phyloP scores from a whole-genome alignment of 2,329 filamentous ascomycete genomes.

The Thelonectria discophora region DNA sequence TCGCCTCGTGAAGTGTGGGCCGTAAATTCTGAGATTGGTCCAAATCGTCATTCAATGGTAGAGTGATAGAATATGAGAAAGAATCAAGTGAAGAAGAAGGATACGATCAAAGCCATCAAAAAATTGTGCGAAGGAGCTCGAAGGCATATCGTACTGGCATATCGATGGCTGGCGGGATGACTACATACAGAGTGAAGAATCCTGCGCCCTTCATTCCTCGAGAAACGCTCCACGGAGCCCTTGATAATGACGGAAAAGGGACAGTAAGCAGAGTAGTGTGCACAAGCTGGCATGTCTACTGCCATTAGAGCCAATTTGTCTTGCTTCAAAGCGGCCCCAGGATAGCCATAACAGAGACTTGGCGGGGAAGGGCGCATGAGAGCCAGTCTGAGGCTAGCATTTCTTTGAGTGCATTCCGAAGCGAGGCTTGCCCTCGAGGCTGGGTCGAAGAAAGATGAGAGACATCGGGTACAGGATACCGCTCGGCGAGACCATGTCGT shows the following conservation, averaged over 20 bases:
- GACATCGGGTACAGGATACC: slow-evolving; percentile 36
- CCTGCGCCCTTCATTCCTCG: slow-evolving; percentile 52
- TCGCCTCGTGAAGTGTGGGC: slow-evolving; percentile 34
- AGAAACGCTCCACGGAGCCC: slow-evolving; percentile 36
- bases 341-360: slow-evolving; percentile 21
- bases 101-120: slow-evolving; percentile 20
- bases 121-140: slow-evolving; percentile 22
- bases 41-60: slow-evolving; percentile 34
- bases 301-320: slow-evolving; percentile 46
- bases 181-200: slow-evolving; percentile 33
- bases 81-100: slow-evolving; percentile 27
- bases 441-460: slow-evolving; percentile 28
- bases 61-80: slow-evolving; percentile 25
- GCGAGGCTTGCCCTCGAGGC: slow-evolving; percentile 27
- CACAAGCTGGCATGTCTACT: slow-evolving; percentile 36
- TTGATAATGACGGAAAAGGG: slow-evolving; percentile 35
- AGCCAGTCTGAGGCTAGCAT: slow-evolving; percentile 31
- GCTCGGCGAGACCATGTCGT: slow-evolving; percentile 20
- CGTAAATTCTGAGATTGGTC: slow-evolving; percentile 26
- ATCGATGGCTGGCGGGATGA: slow-evolving; percentile 44
- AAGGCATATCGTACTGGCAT: slow-evolving; percentile 38
- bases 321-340: slow-evolving; percentile 31
- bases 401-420: slow-evolving; percentile 40
- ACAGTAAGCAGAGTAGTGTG: slow-evolving; percentile 25
- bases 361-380: slow-evolving; percentile 28